Base-by-base conservation (phyloP, 305 asterid species). In the Withania somnifera region DNA sequence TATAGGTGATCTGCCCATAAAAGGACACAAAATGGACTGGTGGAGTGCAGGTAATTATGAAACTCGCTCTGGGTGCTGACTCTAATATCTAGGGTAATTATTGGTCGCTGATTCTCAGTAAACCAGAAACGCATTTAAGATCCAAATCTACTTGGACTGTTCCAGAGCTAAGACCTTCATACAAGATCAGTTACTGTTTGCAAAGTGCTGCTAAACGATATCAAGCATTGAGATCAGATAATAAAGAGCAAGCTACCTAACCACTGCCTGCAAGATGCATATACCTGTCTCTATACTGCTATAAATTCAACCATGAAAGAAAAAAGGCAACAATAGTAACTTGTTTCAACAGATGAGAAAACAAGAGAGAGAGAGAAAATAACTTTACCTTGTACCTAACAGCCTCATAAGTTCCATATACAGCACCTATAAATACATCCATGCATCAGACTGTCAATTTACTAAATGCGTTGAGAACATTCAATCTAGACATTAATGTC, bases 391-490 rank as follows among this genome's bases (percentile, higher is more conserved):
- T 92, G 89, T 82, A 85, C 83, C 93, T 89, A 84, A 91, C 81
- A 80, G 94, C 93, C 84, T 92, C 94, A 77, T 89, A 90, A 79
- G 94, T 92, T 79, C 94, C 97, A 85, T 89, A 91, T 57, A 92
- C 92, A 85, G 92, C 94, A 82, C 94, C 97, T 92, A 91, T 84
- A 87, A 54, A 82, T 79, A 40, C 83, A 79, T 51, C 68, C 40
- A 50, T 56, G 75, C 61, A 79, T 79, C 81, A 79, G 52, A 45
- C 34, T 22, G 38, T 8, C 19, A 42, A 71, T 42, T 22, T 71
- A 71, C n/a, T 45, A 24, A 7, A 73, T 24, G 14, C 58, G 47
- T 15, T 13, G 4, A 7, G 19, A 69, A 69, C 78, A 73, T 14
- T 73, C 79, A 45, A 73, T 14, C 24, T 73, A 73, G 58, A 14